Base-by-base conservation (phyloP, 2,329 filamentous ascomycete genomes). In the Colletotrichum agaves region DNA sequence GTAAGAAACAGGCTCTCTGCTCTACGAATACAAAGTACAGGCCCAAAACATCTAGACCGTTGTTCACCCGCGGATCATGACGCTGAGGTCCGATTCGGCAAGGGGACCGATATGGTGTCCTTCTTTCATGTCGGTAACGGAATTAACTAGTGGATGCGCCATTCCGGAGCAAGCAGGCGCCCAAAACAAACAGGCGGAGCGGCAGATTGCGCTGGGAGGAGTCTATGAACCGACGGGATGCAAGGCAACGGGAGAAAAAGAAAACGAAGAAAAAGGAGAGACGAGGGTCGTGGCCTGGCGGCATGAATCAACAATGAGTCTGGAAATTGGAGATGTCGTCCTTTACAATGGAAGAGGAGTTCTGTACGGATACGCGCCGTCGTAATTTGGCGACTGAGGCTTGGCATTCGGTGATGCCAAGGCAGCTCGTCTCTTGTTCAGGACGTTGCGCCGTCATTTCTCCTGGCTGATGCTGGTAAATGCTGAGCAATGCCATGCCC, bases 51-150 rank as follows among this genome's bases (percentile, higher is more conserved):
- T 43, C 46, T 52, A 31, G 44, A 50, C 33, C 43, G 56, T 49
- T 10, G 50, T 37, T 31, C 50, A 53, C 33, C 47, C n/a, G 33
- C 33, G 50, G 50, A 17, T 21, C 35, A 50, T 21, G 46, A 43
- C 17, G 19, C 19, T 46, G 59, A 62, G 35, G 46, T 67, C 64
- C 41, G 47, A 67, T 67, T 67, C 61, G 61, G 61, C 41, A 64
- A 67, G 53, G 61, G 35, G 44, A 27, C 61, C 55, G 55, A 65
- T 50, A 21, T 35, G 39, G 46, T 35, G 58, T n/a, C 27, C 47
- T 55, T 62, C 64, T 65, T 43, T 60, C 53, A 68, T 65, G 55
- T 68, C 61, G 61, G 61, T 60, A 68, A 56, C 31, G 61, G 61
- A 43, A 65, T 46, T 65, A 37, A 50, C 27, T 68, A 68, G 55